These are phyloP conservation scores for Trichocladium antarcticum DNA, from an alignment of 495 filamentous ascomycete genomes.

Conservation along the genomic window DNA sequence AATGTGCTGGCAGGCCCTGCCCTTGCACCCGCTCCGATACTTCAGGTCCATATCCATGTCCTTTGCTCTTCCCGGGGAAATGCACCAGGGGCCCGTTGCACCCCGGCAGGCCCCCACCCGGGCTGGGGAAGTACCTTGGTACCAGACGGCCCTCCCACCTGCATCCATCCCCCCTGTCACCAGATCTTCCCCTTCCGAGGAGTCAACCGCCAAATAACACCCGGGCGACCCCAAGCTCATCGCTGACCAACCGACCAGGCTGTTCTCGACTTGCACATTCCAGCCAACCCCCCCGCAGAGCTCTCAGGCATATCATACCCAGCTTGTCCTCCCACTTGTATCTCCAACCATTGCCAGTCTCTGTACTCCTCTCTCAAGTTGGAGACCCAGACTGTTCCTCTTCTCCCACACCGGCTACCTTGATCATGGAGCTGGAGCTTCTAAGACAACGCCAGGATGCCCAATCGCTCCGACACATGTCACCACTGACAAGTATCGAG, in stretches of 20 bases:
- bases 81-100: neutral
- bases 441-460: neutral
- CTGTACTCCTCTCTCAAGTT: neutral
- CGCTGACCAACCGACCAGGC: slow-evolving; percentile 3
- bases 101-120: neutral
- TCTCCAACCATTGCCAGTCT: neutral
- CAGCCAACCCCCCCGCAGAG: neutral
- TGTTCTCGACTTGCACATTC: neutral
- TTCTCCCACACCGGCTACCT: neutral
- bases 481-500: slow-evolving; percentile 6
- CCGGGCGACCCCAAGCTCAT: slow-evolving; percentile 5
- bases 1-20: slow-evolving; percentile 18
- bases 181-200: slow-evolving; percentile 8
- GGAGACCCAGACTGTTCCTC: neutral
- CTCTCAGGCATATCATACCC: slow-evolving; percentile 12
- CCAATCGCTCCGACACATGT: slow-evolving; percentile 6
- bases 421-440: neutral
- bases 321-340: slow-evolving; percentile 10
- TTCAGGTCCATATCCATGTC: neutral
- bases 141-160: neutral
- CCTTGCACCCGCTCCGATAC: slow-evolving; percentile 12
- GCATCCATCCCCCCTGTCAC: neutral
- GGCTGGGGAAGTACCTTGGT: neutral
- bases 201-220: slow-evolving; percentile 5
- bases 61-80: slow-evolving; percentile 2